Conservation (phyloP, 1,284 basidiomycete genomes). For the Moesziomyces globuligerus region DNA sequence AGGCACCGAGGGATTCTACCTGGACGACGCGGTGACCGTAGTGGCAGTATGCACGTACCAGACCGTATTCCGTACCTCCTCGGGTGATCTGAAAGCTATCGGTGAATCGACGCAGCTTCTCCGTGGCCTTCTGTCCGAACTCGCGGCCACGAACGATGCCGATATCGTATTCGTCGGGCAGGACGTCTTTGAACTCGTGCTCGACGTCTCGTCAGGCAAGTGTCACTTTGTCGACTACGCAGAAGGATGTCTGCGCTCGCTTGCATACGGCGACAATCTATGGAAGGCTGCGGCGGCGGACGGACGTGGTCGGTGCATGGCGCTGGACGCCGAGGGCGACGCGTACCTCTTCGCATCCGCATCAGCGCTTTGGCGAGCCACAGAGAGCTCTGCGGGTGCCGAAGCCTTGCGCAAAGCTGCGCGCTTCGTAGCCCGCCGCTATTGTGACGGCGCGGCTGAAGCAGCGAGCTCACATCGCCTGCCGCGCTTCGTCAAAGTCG, state of each 20-base stretch:
- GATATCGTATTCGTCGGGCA: slow-evolving; percentile 10
- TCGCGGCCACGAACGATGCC: not conserved
- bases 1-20: too few relatives aligned
- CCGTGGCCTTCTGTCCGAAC: not conserved
- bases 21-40: not conserved
- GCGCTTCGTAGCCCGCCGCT: not conserved
- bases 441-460: too few relatives aligned
- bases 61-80: slow-evolving; percentile 5
- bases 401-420: not conserved
- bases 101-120: slow-evolving; percentile 4
- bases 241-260: not conserved
- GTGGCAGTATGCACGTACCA: slow-evolving; percentile 14
- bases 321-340: slow-evolving; percentile 1
- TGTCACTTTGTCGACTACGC: slow-evolving; percentile 10
- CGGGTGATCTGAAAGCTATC: not conserved
- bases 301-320: slow-evolving; percentile 24
- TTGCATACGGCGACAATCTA: not conserved
- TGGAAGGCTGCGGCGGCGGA: slow-evolving; percentile 1
- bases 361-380: slow-evolving; percentile 2
- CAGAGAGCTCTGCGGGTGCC: not conserved
- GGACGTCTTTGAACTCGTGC: slow-evolving; percentile 12
- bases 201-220: not conserved
- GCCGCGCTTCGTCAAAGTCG: slow-evolving; percentile 16
- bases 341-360: slow-evolving; percentile 18
- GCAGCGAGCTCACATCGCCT: too few relatives aligned